Evolutionary conservation across 202 grass and related monocot genomes (phyloP).

Genomic region (Zoysia matrella): DNA sequence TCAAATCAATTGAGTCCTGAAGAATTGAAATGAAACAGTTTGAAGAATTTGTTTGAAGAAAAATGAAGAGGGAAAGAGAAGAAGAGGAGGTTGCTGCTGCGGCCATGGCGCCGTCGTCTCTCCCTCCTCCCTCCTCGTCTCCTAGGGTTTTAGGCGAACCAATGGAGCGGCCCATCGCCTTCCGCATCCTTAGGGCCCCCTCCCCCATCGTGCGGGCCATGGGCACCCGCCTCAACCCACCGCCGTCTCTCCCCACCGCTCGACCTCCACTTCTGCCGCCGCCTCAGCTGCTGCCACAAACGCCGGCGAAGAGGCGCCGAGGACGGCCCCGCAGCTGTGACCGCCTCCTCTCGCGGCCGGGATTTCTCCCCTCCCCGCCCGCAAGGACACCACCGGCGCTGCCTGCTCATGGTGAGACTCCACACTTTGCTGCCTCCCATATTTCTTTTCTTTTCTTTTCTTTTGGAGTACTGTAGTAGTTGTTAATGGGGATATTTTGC

Average conservation of each 20-base stretch:
- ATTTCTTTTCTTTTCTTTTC: background rate
- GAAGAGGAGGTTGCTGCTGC: background rate
- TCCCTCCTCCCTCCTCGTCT: background rate
- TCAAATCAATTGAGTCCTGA: background rate
- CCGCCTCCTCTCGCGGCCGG: slow-evolving; percentile 39
- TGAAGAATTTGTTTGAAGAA: too few species aligned
- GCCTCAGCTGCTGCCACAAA: background rate
- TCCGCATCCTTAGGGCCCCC: slow-evolving; percentile 46
- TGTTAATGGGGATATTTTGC: background rate
- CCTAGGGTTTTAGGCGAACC: background rate
- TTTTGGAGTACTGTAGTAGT: too few species aligned
- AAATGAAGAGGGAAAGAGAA: slow-evolving; percentile 30
- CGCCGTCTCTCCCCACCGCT: slow-evolving; percentile 21
- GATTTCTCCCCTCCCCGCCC: slow-evolving; percentile 29
- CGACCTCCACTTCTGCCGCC: background rate
- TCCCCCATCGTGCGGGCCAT: slow-evolving; percentile 61
- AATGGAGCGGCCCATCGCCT: slow-evolving; percentile 34
- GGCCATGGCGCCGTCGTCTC: background rate
- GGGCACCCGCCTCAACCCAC: slow-evolving; percentile 52
- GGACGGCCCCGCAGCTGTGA: slow-evolving; percentile 50
- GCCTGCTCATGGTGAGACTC: slow-evolving; percentile 28
- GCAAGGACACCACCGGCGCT: background rate
- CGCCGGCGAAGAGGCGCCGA: slow-evolving; percentile 26
- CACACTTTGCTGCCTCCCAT: background rate
- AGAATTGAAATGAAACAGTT: background rate